These are phyloP conservation scores for Penicillium sp. DNA, from an alignment of 2,329 filamentous ascomycete species.

Conservation along the genomic window DNA sequence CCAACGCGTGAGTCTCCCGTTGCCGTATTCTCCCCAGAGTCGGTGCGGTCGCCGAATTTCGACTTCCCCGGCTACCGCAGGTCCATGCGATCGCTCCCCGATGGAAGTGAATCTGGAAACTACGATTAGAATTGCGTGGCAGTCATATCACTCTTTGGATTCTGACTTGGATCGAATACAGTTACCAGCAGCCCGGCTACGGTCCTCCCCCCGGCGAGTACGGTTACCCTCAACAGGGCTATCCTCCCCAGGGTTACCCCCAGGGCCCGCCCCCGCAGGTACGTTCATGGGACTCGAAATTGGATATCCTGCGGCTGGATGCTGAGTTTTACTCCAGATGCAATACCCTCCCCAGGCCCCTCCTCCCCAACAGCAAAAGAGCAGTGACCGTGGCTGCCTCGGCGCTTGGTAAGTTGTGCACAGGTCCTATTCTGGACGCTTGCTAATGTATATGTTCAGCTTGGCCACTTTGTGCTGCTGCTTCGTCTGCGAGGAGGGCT, in stretches of 20 bases:
- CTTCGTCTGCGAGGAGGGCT: conserved; percentile 65
- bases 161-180: conserved; percentile 17
- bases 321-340: conserved; percentile 26
- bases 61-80: neutral
- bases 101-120: neutral
- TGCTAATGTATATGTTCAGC: conserved; percentile 34
- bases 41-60: neutral
- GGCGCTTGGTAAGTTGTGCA: conserved; percentile 48
- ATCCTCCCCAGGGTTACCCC: conserved; percentile 20
- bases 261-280: neutral
- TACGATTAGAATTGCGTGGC: neutral
- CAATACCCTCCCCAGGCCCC: conserved; percentile 46
- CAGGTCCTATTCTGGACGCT: neutral
- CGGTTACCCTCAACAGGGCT: conserved; percentile 33
- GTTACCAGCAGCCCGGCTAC: conserved; percentile 36
- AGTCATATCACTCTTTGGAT: neutral
- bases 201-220: conserved; percentile 28
- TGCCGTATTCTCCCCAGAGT: neutral
- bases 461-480: conserved; percentile 63
- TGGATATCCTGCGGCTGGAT: neutral
- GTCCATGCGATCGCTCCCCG: neutral
- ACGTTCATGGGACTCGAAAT: neutral
- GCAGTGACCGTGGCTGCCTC: conserved; percentile 49
- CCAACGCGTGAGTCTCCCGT: neutral
- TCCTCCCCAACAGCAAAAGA: conserved; percentile 42